phyloP scores from a whole-genome alignment of 2,329 filamentous ascomycete species.

The Exophiala lecanii-corni region DNA sequence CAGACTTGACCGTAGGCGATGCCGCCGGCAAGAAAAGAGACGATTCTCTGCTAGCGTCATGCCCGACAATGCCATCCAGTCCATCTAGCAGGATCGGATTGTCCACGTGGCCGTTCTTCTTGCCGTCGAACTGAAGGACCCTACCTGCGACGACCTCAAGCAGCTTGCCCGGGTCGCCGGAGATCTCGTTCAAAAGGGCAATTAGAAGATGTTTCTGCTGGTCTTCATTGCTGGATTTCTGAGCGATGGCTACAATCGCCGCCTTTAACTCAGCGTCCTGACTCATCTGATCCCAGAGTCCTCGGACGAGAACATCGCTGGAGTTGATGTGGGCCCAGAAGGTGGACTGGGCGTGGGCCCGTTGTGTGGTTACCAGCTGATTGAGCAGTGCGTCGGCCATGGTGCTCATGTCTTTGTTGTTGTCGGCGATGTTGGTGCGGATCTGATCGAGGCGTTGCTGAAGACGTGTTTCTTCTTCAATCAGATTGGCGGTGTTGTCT shows the following conservation, averaged over 20 bases:
- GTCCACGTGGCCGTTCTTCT: not conserved
- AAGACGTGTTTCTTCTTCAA: no score
- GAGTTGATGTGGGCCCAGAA: slow-evolving; percentile 7
- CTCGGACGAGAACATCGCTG: slow-evolving; percentile 13
- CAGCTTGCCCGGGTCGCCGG: slow-evolving; percentile 11
- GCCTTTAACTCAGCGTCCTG: slow-evolving; percentile 6
- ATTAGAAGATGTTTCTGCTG: slow-evolving; percentile 7
- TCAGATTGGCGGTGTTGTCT: no score
- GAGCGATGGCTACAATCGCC: slow-evolving; percentile 12
- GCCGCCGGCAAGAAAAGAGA: no score
- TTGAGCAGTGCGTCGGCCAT: slow-evolving; percentile 11
- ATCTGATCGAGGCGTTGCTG: slow-evolving; percentile 1
- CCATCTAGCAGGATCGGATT: no score
- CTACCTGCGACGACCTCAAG: slow-evolving; percentile 8
- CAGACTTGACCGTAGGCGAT: no score
- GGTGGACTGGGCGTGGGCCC: slow-evolving; percentile 4
- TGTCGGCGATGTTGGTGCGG: slow-evolving; percentile 5
- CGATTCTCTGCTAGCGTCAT: no score
- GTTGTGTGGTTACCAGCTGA: slow-evolving; percentile 5
- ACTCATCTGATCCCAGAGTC: slow-evolving; percentile 11
- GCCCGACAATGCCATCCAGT: no score
- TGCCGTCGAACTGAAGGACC: slow-evolving; percentile 4
- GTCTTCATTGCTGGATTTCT: slow-evolving; percentile 2
- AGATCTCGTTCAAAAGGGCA: slow-evolving; percentile 16
- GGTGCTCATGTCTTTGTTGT: slow-evolving; percentile 9